Evolutionary conservation across 352 stramenopile species (phyloP).

Genomic region (Globisporangium megalacanthum): DNA sequence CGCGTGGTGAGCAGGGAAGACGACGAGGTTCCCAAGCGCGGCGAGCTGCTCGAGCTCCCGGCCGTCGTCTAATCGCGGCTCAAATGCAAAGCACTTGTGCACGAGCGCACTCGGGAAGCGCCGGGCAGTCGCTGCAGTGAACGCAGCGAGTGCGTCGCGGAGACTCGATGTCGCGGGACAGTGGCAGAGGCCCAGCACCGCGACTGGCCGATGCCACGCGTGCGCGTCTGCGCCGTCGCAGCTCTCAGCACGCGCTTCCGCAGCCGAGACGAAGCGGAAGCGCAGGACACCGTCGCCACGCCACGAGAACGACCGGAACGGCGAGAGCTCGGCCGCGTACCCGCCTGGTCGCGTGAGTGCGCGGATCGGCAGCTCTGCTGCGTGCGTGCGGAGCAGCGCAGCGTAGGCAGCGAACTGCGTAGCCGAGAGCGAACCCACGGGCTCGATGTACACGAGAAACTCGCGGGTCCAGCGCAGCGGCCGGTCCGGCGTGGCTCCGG

Average conservation of each 20-base stretch:
- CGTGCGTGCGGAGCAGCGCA: slow-evolving; percentile 47
- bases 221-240: slow-evolving; percentile 74
- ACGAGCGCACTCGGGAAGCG: slow-evolving; percentile 67
- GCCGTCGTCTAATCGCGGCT: slow-evolving; percentile 62
- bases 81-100: slow-evolving; percentile 82
- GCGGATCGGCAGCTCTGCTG: slow-evolving; percentile 45
- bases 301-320: slow-evolving; percentile 75
- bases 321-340: slow-evolving; percentile 77
- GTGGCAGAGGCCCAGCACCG: slow-evolving; percentile 76
- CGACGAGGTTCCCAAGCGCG: slow-evolving; percentile 58
- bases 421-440: slow-evolving; percentile 55
- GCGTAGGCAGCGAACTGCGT: slow-evolving; percentile 58
- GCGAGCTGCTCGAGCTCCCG: slow-evolving; percentile 50
- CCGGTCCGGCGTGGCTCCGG: too few relatives aligned
- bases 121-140: slow-evolving; percentile 45
- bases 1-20: slow-evolving; percentile 77
- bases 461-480: slow-evolving; percentile 54
- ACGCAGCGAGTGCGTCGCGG: slow-evolving; percentile 53
- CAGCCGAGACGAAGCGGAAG: slow-evolving; percentile 72
- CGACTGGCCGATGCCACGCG: slow-evolving; percentile 61
- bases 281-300: slow-evolving; percentile 38
- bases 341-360: slow-evolving; percentile 67
- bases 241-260: slow-evolving; percentile 36
- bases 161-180: slow-evolving; percentile 61
- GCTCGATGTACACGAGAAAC: slow-evolving; percentile 81